phyloP scores from a whole-genome alignment of 2,329 filamentous ascomycete genomes.

The Zymoseptoria crescenta region DNA sequence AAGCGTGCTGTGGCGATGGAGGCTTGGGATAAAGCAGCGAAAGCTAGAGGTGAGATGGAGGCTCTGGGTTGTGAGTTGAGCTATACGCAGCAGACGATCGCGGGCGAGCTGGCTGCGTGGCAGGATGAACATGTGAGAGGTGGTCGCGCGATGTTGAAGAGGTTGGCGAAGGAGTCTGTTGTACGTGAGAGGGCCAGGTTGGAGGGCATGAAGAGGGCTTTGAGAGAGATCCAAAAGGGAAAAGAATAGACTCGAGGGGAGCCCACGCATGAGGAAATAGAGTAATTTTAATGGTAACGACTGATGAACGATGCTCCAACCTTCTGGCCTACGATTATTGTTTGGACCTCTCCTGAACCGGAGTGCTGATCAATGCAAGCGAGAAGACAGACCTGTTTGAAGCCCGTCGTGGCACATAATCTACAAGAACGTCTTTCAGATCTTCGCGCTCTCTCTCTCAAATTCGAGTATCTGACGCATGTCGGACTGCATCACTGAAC shows the following conservation, averaged over 20 bases:
- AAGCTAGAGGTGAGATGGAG: slow-evolving; percentile 61
- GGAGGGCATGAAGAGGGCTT: slow-evolving; percentile 70
- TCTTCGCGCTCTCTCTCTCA: no score
- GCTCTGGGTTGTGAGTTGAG: slow-evolving; percentile 72
- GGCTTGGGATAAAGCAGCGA: slow-evolving; percentile 68
- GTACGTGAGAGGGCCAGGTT: slow-evolving; percentile 71
- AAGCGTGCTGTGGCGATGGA: slow-evolving; percentile 75
- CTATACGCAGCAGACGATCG: slow-evolving; percentile 90
- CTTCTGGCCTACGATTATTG: neutral
- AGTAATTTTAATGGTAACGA: neutral
- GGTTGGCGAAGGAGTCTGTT: slow-evolving; percentile 70
- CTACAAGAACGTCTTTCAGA: no score
- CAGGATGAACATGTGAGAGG: slow-evolving; percentile 78
- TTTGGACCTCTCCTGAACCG: no score
- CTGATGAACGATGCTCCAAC: neutral
- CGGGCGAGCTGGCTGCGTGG: slow-evolving; percentile 86
- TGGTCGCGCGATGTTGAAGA: slow-evolving; percentile 64
- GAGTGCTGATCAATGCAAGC: no score
- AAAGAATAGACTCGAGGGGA: neutral
- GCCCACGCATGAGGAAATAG: neutral
- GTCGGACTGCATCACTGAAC: no score
- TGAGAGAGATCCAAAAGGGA: slow-evolving; percentile 46
- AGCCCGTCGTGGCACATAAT: no score
- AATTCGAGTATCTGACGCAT: no score
- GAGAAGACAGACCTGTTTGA: no score